Base-by-base conservation (phyloP, 2,329 filamentous ascomycete genomes). In the Daldinia sp. region DNA sequence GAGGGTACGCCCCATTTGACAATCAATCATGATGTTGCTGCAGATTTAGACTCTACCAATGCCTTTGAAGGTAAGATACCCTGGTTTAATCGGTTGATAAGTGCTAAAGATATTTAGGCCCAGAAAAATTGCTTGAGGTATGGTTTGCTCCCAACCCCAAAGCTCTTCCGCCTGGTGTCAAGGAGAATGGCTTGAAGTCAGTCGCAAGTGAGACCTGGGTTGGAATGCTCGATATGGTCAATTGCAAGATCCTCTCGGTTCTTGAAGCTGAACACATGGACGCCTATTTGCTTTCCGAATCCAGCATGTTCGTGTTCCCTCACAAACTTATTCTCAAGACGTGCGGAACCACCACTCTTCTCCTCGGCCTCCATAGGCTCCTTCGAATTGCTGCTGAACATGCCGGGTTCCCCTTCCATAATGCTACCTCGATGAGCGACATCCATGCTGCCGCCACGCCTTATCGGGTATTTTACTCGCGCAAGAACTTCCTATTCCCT, bases 241-340 rank as follows among this genome's bases (percentile, higher is more conserved):
- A 97, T 77, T 99, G 95, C 88, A 95, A 99, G 82, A 93, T 99
- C 57, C 84, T 99, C 58, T 99, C 95, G 3, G 90, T 97, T 66
- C 87, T 99, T 67, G 90, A 94, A 76, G 97, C 94, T 21, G 93
- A 97, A 67, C 90, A 94, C 75, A 91, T 98, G 72, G 95, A 99
- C 75, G 94, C 95, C 68, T 99, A 99, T 76, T 87, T 99, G 5
- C 85, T 99, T 58, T 99, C 95, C 67, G 95, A 99, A 81, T 98
- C 95, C 37, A 98, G 95, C 90, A 97, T 99, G 94, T 99, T 99
- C 77, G 93, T 99, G 72, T 99, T 97, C 79, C 93, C 94, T n/a
- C 95, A 99, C 86, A 99, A 99, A 84, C 86, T 99, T 68, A 97
- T 99, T 64, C 83, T 99, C 70, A 99, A 99, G 87, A 99, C 95